Evolutionary conservation across 1,284 basidiomycete species (phyloP).

Genomic region (Cutaneotrichosporon arboriforme): DNA sequence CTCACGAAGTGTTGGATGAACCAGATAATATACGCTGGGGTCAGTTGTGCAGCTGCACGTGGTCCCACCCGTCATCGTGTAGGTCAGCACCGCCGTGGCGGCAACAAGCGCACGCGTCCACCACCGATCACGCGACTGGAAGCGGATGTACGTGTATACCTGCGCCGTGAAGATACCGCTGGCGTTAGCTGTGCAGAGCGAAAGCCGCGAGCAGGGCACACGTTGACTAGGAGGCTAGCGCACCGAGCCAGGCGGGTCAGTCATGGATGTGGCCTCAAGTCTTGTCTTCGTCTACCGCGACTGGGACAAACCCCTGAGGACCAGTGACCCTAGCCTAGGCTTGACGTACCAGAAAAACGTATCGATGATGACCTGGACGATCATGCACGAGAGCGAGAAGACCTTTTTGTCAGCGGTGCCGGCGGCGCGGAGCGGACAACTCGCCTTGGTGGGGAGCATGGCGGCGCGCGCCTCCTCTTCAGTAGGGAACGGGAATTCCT

Average conservation of each 20-base stretch:
- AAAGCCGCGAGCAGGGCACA: not conserved
- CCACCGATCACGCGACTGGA: slow-evolving; percentile 19
- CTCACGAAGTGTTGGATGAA: slow-evolving; percentile 1
- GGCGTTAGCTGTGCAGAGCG: slow-evolving; percentile 2
- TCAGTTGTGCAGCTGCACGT: not conserved
- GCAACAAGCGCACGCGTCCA: slow-evolving; percentile 18
- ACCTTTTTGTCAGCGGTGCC: too few relatives aligned
- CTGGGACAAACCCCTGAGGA: too few relatives aligned
- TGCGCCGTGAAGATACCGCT: slow-evolving; percentile 24
- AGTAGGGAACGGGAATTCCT: not conserved
- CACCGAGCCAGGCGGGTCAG: not conserved
- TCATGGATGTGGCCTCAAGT: too few relatives aligned
- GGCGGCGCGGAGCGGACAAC: too few relatives aligned
- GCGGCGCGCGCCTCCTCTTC: not conserved
- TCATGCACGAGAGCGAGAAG: slow-evolving; percentile 1
- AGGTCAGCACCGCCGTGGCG: not conserved
- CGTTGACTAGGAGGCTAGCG: not conserved
- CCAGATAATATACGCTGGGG: slow-evolving; percentile 2
- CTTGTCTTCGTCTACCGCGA: too few relatives aligned
- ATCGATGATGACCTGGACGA: slow-evolving; percentile 20
- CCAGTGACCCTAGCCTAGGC: too few relatives aligned
- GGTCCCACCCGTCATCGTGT: not conserved
- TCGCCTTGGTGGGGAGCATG: too few relatives aligned
- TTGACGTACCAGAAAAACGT: slow-evolving; percentile 25
- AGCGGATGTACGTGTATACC: slow-evolving; percentile 19